A percentile compares a stretch with the other conserved stretches of the same genome.
phyloP scores from a whole-genome alignment of 148 eudicot species.

The Arctostaphylos glauca region DNA sequence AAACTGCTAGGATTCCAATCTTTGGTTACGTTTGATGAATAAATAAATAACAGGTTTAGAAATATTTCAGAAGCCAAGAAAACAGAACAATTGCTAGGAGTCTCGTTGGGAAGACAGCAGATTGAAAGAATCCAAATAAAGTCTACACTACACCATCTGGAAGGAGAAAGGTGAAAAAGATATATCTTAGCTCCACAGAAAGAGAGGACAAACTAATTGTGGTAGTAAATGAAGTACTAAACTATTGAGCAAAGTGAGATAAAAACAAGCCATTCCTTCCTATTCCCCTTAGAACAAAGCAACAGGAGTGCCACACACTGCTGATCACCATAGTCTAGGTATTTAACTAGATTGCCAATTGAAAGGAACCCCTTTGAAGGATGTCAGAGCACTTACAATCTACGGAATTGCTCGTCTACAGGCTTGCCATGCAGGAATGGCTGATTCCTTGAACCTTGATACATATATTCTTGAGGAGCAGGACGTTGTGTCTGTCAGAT shows the following conservation, averaged over 20 bases:
- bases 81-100: not conserved
- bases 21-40: no score
- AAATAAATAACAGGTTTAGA: not conserved
- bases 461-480: no score
- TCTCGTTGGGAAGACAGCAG: not conserved
- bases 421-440: no score
- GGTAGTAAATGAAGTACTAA: no score
- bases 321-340: not conserved
- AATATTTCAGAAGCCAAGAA: not conserved
- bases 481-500: no score
- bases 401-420: no score
- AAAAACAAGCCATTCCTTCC: not conserved
- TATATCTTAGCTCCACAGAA: no score
- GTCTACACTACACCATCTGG: not conserved
- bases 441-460: no score
- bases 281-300: not conserved
- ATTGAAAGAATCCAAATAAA: not conserved
- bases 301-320: not conserved
- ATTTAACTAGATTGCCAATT: constrained; percentile 28
- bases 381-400: no score
- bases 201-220: no score
- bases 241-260: not conserved
- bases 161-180: not conserved
- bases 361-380: no score
- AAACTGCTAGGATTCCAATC: no score